These are phyloP conservation scores for Aegilops tauschii DNA, from an alignment of 176 grass and related monocot species.

Conservation along the genomic window DNA sequence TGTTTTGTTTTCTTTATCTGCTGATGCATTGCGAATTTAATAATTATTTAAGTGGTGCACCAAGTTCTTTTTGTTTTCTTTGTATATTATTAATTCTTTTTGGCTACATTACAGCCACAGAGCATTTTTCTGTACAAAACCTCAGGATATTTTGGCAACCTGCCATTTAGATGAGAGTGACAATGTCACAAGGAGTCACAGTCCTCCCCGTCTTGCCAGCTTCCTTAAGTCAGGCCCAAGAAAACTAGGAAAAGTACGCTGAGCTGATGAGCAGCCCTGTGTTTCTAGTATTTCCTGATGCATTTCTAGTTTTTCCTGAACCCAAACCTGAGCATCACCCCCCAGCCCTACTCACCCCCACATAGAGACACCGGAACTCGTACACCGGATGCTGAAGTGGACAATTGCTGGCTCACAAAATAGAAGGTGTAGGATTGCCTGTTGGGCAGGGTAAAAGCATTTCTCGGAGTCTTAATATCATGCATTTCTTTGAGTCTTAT, in stretches of 20 bases:
- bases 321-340: neutral
- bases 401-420: neutral
- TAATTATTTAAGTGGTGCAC: neutral
- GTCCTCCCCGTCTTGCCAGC: neutral
- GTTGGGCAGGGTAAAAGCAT: neutral
- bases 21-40: neutral
- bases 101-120: neutral
- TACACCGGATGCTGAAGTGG: neutral
- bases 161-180: neutral
- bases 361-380: neutral
- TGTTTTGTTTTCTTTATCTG: neutral
- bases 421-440: neutral
- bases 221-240: neutral
- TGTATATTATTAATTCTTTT: neutral
- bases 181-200: neutral
- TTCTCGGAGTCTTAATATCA: neutral
- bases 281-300: neutral
- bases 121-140: neutral
- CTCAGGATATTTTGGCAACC: neutral
- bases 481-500: neutral
- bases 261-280: neutral
- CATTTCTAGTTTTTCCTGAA: neutral
- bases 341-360: neutral
- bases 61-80: neutral
- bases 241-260: conserved; percentile 5